These are phyloP conservation scores for Sequoia sempervirens DNA, from an alignment of 75 land plant genomes.

Conservation along the genomic window DNA sequence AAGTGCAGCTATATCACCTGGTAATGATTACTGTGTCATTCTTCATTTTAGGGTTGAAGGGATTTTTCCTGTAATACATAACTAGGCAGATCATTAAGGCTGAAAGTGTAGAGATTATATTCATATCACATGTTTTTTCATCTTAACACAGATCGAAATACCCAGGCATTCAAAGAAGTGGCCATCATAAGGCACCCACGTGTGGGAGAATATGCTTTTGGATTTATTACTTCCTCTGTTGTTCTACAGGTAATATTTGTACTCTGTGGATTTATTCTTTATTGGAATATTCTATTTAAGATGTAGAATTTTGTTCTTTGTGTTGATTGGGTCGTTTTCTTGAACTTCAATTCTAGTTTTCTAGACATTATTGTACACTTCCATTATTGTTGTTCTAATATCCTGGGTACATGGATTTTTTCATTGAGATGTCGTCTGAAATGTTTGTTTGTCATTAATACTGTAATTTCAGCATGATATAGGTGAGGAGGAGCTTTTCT, in stretches of 20 bases:
- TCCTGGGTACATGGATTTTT: neutral
- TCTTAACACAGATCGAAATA: slow-evolving; percentile 48
- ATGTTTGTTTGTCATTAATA: neutral
- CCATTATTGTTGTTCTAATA: neutral
- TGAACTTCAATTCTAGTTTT: neutral
- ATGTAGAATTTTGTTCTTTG: neutral
- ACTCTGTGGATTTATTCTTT: neutral
- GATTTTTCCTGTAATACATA: neutral
- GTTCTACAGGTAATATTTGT: slow-evolving; percentile 45
- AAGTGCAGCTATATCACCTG: slow-evolving; percentile 63
- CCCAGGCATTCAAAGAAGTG: slow-evolving; percentile 82
- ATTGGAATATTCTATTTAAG: neutral
- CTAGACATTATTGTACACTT: neutral
- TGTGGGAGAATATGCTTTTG: slow-evolving; percentile 69
- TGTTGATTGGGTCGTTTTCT: neutral
- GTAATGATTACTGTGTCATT: slow-evolving; percentile 13
- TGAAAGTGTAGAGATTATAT: neutral
- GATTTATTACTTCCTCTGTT: slow-evolving; percentile 73
- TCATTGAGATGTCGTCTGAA: neutral
- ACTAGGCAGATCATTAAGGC: neutral
- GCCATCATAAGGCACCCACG: slow-evolving; percentile 83
- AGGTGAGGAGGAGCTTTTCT: slow-evolving; percentile 41
- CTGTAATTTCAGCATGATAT: slow-evolving; percentile 24
- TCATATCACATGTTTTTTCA: neutral
- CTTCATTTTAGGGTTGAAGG: neutral